Conservation (phyloP, 2,329 filamentous ascomycete genomes). For the Nigrospora osmanthi region DNA sequence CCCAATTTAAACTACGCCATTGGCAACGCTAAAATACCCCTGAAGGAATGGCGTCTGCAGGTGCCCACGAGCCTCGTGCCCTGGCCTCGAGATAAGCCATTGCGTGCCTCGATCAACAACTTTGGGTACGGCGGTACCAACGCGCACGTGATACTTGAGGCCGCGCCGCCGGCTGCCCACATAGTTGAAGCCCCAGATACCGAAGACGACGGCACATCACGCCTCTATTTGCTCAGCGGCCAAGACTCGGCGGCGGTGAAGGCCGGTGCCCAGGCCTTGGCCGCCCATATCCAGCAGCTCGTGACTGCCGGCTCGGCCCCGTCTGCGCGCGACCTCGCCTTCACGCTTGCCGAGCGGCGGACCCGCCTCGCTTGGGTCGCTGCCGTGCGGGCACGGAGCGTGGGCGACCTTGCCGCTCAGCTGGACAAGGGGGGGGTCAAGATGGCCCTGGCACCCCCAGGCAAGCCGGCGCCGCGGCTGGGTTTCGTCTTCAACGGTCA, state of each 20-base stretch:
- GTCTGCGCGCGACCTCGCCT: not conserved
- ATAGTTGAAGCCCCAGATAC: not conserved
- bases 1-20: constrained; percentile 6
- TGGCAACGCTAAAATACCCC: not conserved
- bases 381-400: not conserved
- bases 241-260: not conserved
- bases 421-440: too few species aligned
- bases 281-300: not conserved
- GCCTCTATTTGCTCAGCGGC: not conserved
- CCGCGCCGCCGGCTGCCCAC: constrained; percentile 11
- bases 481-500: constrained; percentile 34
- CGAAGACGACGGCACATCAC: not conserved
- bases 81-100: not conserved
- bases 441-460: too few species aligned
- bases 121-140: constrained; percentile 15
- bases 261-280: not conserved
- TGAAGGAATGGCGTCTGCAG: not conserved
- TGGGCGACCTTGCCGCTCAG: not conserved
- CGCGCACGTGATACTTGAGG: constrained; percentile 11
- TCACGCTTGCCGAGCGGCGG: not conserved
- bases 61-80: not conserved
- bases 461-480: constrained; percentile 5
- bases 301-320: not conserved
- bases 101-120: constrained; percentile 8
- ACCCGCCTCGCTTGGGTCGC: not conserved